phyloP scores from a whole-genome alignment of 345 rosid genomes.

The Populus pruinosa region DNA sequence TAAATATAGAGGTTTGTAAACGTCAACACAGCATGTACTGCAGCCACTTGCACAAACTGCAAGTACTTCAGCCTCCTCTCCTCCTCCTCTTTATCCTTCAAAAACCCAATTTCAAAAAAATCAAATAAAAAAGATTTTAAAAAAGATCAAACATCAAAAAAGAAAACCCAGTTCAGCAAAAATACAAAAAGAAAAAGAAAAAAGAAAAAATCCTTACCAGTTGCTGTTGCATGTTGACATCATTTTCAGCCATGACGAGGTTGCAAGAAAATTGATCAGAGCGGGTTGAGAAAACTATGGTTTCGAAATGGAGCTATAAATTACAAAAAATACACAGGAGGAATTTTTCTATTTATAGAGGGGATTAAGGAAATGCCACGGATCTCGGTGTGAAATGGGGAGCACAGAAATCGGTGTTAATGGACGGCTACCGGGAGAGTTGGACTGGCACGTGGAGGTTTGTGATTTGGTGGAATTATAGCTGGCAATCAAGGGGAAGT shows the following conservation, averaged over 20 bases:
- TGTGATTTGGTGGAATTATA: background rate
- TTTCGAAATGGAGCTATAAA: background rate
- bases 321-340: background rate
- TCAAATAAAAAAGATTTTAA: background rate
- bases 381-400: background rate
- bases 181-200: background rate
- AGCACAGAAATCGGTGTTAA: background rate
- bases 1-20: constrained; percentile 52
- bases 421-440: background rate
- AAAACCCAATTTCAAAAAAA: background rate
- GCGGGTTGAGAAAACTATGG: background rate
- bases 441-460: background rate
- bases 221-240: constrained; percentile 13
- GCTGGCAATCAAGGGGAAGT: background rate
- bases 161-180: background rate
- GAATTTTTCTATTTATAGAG: background rate
- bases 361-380: background rate
- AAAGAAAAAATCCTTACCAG: constrained; percentile 5
- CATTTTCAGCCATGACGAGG: constrained; percentile 26
- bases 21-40: constrained; percentile 49
- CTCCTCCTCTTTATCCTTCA: constrained; percentile 18
- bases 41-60: constrained; percentile 76
- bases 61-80: constrained; percentile 64
- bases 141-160: background rate
- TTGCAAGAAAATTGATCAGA: background rate